Conservation (phyloP, 371 early-diverging fungal species). For the Mortierella sp. region DNA sequence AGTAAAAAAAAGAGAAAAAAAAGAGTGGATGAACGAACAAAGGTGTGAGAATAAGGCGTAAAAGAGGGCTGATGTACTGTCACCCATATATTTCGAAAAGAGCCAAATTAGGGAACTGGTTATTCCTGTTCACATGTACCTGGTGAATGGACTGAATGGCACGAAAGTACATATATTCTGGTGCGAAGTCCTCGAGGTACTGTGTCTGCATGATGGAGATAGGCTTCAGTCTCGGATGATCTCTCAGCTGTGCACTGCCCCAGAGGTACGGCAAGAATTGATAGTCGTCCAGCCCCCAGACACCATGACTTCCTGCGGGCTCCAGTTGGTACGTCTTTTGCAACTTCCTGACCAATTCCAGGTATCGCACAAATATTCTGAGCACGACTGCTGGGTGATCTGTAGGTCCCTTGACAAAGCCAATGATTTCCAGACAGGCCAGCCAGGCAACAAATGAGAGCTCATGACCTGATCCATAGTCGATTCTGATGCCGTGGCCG, state of each 20-base stretch:
- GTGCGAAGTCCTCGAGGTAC: slow-evolving; percentile 74
- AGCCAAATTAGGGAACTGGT: too few relatives aligned
- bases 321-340: slow-evolving; percentile 95
- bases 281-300: slow-evolving; percentile 99
- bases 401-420: slow-evolving; percentile 61
- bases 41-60: neutral
- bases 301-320: slow-evolving; percentile 99
- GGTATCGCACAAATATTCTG: slow-evolving; percentile 88
- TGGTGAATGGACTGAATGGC: slow-evolving; percentile 89
- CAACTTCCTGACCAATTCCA: slow-evolving; percentile 86
- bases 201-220: slow-evolving; percentile 79
- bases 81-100: neutral
- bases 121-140: slow-evolving; percentile 45
- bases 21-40: too few relatives aligned
- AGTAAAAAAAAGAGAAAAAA: neutral
- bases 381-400: slow-evolving; percentile 84
- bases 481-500: slow-evolving; percentile 96
- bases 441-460: slow-evolving; percentile 95
- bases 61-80: neutral
- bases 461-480: slow-evolving; percentile 99
- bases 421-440: slow-evolving; percentile 79
- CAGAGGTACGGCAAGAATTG: slow-evolving; percentile 98
- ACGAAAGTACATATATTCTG: slow-evolving; percentile 91
- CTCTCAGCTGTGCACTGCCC: slow-evolving; percentile 91
- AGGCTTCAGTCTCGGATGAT: slow-evolving; percentile 77